Evolutionary conservation across 2,329 filamentous ascomycete genomes (phyloP), one percentile per base, ranked within the genome.

Genomic region (Stemphylium beticola): DNA sequence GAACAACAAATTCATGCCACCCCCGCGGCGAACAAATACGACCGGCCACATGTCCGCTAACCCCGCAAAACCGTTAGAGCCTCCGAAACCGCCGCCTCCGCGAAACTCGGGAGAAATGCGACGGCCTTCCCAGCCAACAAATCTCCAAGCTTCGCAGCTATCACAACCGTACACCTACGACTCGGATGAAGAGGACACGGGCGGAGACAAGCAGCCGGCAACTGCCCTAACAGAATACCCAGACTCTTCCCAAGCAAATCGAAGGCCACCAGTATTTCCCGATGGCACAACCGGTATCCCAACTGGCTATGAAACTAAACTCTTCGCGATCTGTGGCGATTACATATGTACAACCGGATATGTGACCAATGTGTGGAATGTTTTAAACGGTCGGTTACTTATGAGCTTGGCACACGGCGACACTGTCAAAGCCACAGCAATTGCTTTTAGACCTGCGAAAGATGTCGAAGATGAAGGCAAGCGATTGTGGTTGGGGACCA

Each of bases 401-500:
- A 85, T 96, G 82, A 95, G 87, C 64, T 77, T 96, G 60, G 84
- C 87, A 46, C 93, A 96, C 73, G 90, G 89, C 1, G 95, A 99
- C 69, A 91, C 89, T 1, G 82, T 92, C 58, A 96, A 90, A 71
- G 89, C 91, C 7, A 88, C 92, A 1, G 86, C 92, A 2, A 79
- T 97, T 5, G 84, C 86, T 0, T 99, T 99, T 77, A 96, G 96
- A 71, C 92, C 93, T 2, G 89, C 88, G 1, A 80, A 83, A 2
- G 85, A 89, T 60, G 84, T 93, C 1, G 85, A 91, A 54, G 87
- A 93, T 41, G 93, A 98, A 75, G 93, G 92, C 5, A 83, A 84
- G 49, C 83, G 87, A 12, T 65, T 99, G 20, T 99, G 95, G 95
- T 85, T 98, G 29, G 95, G 95, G 7, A 97, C 89, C 38, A 96